These are phyloP conservation scores for Lablab purpureus DNA, from an alignment of 306 rosid genomes.

Conservation along the genomic window DNA sequence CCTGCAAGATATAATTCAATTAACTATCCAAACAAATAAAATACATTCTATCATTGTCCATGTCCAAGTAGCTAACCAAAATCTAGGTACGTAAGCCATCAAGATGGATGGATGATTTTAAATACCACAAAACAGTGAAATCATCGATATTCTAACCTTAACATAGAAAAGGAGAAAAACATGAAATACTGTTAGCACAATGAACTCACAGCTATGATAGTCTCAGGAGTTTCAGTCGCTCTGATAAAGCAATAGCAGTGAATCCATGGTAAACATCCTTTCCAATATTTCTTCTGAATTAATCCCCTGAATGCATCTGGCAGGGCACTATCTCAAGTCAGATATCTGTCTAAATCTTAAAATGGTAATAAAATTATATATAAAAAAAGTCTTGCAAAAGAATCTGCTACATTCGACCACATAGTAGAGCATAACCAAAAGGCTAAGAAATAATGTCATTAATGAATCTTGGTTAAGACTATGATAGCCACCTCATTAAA, in stretches of 20 bases:
- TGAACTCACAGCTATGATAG: slow-evolving; percentile 73
- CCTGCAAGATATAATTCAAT: slow-evolving; percentile 57
- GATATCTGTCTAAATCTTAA: slow-evolving; percentile 33
- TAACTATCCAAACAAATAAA: slow-evolving; percentile 20
- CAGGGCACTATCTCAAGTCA: slow-evolving; percentile 24
- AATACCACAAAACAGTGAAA: slow-evolving; percentile 5
- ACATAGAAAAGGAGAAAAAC: neutral
- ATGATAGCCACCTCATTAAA: slow-evolving; percentile 11
- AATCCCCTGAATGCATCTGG: slow-evolving; percentile 80
- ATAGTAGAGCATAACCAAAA: slow-evolving; percentile 17
- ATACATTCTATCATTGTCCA: slow-evolving; percentile 9
- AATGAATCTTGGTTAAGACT: slow-evolving; percentile 38
- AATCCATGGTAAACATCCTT: slow-evolving; percentile 80
- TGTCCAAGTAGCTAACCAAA: slow-evolving; percentile 21
- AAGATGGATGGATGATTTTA: slow-evolving; percentile 29
- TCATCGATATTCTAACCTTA: slow-evolving; percentile 4
- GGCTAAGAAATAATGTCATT: slow-evolving; percentile 17
- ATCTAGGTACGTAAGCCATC: slow-evolving; percentile 23
- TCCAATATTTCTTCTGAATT: slow-evolving; percentile 75
- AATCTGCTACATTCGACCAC: slow-evolving; percentile 25
- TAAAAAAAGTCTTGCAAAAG: neutral
- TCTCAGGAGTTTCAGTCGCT: slow-evolving; percentile 77
- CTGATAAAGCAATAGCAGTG: slow-evolving; percentile 95
- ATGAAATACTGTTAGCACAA: slow-evolving; percentile 18
- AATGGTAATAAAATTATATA: slow-evolving; percentile 3